These are phyloP conservation scores for Cylindrotheca fusiformis DNA, from an alignment of 108 stramenopile species.

Conservation along the genomic window DNA sequence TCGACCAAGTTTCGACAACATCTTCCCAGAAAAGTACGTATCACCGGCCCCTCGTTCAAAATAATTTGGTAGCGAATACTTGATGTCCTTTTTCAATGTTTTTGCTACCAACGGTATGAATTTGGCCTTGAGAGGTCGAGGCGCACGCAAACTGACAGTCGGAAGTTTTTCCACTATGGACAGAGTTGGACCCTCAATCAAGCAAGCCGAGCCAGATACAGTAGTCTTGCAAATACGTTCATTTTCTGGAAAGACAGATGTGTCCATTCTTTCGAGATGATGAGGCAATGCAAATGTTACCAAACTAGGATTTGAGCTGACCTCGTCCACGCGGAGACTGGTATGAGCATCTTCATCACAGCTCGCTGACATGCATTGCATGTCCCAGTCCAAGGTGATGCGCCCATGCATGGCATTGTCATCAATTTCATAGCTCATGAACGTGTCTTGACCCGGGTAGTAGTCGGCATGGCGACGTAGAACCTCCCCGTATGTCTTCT, in stretches of 20 bases:
- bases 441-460: slow-evolving; percentile 71
- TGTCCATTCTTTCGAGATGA: slow-evolving; percentile 42
- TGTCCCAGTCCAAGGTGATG: slow-evolving; percentile 66
- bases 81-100: slow-evolving; percentile 49
- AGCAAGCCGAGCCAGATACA: slow-evolving; percentile 39
- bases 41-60: slow-evolving; percentile 88
- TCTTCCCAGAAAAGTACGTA: slow-evolving; percentile 95
- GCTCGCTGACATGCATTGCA: slow-evolving; percentile 20
- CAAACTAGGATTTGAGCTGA: slow-evolving; percentile 29
- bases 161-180: slow-evolving; percentile 39
- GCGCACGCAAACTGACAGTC: slow-evolving; percentile 49
- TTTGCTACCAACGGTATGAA: slow-evolving; percentile 43
- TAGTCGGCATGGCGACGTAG: slow-evolving; percentile 59
- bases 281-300: slow-evolving; percentile 76
- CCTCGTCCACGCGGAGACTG: slow-evolving; percentile 17
- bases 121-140: slow-evolving; percentile 46
- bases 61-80: slow-evolving; percentile 66
- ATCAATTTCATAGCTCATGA: slow-evolving; percentile 22
- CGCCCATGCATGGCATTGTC: slow-evolving; percentile 16
- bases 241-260: slow-evolving; percentile 1
- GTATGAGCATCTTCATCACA: slow-evolving; percentile 31
- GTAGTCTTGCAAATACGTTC: slow-evolving; percentile 32
- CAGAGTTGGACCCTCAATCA: slow-evolving; percentile 39
- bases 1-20: slow-evolving; percentile 88
- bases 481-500: slow-evolving; percentile 34